phyloP scores from a whole-genome alignment of 2,329 filamentous ascomycete species.

The Cyanodermella asteris region DNA sequence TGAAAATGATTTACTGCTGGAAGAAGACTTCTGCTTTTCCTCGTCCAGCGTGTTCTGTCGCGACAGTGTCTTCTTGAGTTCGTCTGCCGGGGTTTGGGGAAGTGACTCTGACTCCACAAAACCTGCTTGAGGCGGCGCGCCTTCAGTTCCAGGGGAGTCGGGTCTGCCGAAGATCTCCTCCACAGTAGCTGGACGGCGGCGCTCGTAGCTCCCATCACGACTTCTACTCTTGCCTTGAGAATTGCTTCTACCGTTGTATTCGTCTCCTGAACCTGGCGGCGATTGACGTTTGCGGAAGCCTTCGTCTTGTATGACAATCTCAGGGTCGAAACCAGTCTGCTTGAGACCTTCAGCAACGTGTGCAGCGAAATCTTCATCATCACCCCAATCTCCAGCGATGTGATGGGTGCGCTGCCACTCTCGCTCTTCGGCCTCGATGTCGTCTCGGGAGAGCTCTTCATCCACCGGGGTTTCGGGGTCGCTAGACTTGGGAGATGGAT shows the following conservation, averaged over 20 bases:
- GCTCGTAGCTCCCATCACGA: too few species aligned
- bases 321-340: constrained; percentile 47
- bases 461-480: too few species aligned
- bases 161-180: constrained; percentile 22
- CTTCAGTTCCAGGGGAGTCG: constrained; percentile 6
- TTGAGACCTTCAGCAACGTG: constrained; percentile 45
- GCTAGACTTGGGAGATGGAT: too few species aligned
- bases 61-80: too few species aligned
- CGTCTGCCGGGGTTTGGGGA: constrained; percentile 19
- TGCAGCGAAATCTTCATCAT: constrained; percentile 49
- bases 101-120: constrained; percentile 29
- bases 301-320: constrained; percentile 46
- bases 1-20: too few species aligned
- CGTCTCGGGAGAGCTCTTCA: too few species aligned
- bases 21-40: too few species aligned
- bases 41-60: too few species aligned
- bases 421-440: constrained; percentile 13
- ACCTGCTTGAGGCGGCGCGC: constrained; percentile 15
- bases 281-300: constrained; percentile 41
- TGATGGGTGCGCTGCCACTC: constrained; percentile 32
- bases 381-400: constrained; percentile 36
- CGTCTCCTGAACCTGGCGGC: constrained; percentile 36
- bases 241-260: too few species aligned
- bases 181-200: constrained; percentile 27
- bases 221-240: too few species aligned